These are phyloP conservation scores for Pseudomicrostroma phylloplanum DNA, from an alignment of 1,284 basidiomycete genomes.

Conservation along the genomic window DNA sequence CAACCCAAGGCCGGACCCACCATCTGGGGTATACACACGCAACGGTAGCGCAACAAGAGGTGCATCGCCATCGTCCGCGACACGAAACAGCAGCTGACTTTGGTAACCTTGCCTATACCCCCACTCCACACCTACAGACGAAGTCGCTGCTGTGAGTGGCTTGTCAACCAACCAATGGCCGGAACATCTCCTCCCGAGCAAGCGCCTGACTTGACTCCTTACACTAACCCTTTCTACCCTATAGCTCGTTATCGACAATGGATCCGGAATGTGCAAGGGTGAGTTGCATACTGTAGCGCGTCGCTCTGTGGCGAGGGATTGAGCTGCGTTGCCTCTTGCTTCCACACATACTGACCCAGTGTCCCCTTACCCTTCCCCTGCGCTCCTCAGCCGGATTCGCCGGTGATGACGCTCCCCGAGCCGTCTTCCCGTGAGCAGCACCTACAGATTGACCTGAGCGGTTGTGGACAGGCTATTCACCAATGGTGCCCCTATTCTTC, in stretches of 20 bases:
- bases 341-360: neutral
- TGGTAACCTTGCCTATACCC: too few species aligned
- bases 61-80: too few species aligned
- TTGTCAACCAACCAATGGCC: neutral
- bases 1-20: too few species aligned
- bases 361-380: constrained; percentile 4
- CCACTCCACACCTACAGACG: constrained; percentile 26
- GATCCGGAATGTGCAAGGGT: constrained; percentile 52
- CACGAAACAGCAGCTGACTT: too few species aligned
- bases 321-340: neutral
- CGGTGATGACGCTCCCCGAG: constrained; percentile 71
- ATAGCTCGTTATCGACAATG: constrained; percentile 52
- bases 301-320: neutral
- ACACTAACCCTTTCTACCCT: constrained; percentile 1
- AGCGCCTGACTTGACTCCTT: neutral
- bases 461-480: too few species aligned
- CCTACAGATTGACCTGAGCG: too few species aligned
- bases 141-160: constrained; percentile 48
- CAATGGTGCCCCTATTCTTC: neutral
- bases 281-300: constrained; percentile 5
- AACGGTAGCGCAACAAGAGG: too few species aligned
- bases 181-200: neutral
- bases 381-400: constrained; percentile 55
- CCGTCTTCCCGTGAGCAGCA: constrained; percentile 61
- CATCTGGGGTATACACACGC: too few species aligned